These are phyloP conservation scores for Curvularia verruculosa DNA, from an alignment of 2,329 filamentous ascomycete genomes.

Conservation along the genomic window DNA sequence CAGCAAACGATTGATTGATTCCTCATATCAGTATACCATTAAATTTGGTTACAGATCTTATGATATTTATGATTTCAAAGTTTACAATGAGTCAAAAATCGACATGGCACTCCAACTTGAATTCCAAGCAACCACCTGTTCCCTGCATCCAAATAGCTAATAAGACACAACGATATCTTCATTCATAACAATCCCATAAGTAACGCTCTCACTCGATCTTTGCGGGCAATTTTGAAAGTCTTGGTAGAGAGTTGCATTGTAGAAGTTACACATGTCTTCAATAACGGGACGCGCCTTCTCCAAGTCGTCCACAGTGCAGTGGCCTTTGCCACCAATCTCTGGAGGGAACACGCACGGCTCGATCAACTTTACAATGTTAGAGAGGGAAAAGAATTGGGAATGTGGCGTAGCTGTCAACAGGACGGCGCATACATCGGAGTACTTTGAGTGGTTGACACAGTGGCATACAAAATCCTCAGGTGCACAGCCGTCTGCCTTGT, in stretches of 20 bases:
- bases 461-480: conserved; percentile 32
- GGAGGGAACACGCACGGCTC: conserved; percentile 28
- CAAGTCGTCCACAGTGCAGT: conserved; percentile 21
- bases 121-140: not conserved
- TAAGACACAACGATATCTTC: conserved; percentile 13
- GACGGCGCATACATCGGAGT: conserved; percentile 25
- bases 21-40: not conserved
- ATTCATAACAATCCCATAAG: conserved; percentile 19
- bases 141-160: not conserved
- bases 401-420: not conserved
- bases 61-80: not conserved
- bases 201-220: conserved; percentile 26
- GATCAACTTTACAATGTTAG: conserved; percentile 17
- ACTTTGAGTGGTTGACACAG: conserved; percentile 28
- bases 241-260: conserved; percentile 32
- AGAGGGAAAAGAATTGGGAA: too few relatives aligned
- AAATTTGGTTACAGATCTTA: not conserved
- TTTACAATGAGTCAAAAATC: not conserved
- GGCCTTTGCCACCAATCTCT: conserved; percentile 14
- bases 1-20: not conserved
- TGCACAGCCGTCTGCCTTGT: conserved; percentile 28
- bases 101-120: not conserved
- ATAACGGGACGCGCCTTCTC: conserved; percentile 26
- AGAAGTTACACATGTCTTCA: conserved; percentile 33
- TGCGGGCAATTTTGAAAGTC: conserved; percentile 22